Conservation (phyloP, 2,329 filamentous ascomycete genomes). For the Tolypocladium tropicale region DNA sequence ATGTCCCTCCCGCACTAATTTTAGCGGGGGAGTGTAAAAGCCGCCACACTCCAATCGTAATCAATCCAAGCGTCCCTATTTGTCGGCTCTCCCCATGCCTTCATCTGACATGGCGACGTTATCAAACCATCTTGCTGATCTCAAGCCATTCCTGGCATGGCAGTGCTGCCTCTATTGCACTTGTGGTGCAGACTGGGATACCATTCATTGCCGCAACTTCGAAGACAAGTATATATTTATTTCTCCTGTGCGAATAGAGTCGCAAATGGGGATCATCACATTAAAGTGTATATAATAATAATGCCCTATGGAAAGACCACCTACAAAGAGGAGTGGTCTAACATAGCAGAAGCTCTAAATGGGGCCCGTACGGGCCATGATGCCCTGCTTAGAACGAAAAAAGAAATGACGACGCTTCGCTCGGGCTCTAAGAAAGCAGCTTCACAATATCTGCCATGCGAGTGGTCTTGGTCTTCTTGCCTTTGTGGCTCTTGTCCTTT, state of each 20-base stretch:
- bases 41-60: neutral
- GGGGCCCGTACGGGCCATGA: neutral
- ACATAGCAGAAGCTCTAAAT: neutral
- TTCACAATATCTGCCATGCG: slow-evolving; percentile 45
- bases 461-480: slow-evolving; percentile 45
- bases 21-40: neutral
- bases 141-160: neutral
- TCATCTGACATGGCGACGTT: neutral
- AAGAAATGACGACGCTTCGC: neutral
- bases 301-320: too few relatives aligned
- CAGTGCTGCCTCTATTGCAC: neutral
- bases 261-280: neutral
- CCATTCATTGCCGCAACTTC: neutral
- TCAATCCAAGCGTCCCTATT: neutral
- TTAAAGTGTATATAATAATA: too few relatives aligned
- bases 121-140: neutral
- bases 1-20: neutral
- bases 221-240: too few relatives aligned
- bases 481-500: slow-evolving; percentile 37
- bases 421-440: slow-evolving; percentile 25
- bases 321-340: too few relatives aligned
- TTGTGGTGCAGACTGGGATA: neutral
- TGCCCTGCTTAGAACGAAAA: neutral
- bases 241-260: neutral
- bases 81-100: neutral